phyloP scores from a whole-genome alignment of 805 yeast species.

The Zygotorulaspora chibaensis region DNA sequence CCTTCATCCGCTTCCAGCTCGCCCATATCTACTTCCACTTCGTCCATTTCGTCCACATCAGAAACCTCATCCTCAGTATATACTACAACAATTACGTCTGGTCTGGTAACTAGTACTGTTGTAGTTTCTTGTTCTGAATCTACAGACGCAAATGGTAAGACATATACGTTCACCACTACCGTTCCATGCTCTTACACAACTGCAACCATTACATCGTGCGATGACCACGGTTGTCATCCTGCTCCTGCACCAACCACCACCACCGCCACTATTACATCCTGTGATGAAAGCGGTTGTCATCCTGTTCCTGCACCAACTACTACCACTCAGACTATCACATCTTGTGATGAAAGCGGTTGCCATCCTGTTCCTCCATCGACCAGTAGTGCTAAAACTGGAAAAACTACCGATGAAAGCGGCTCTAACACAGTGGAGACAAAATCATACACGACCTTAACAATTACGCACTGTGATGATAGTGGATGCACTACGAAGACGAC shows the following conservation, averaged over 20 bases:
- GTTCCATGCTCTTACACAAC: constrained; percentile 6
- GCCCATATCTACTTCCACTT: not conserved
- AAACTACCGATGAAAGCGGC: constrained; percentile 1
- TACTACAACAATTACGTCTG: constrained; percentile 5
- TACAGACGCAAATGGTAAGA: constrained; percentile 3
- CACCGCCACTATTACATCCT: constrained; percentile 2
- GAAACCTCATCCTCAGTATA: not conserved
- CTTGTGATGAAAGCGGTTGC: constrained; percentile 2
- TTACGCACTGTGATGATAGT: not conserved
- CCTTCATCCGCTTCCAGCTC: not conserved
- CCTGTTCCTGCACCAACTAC: constrained; percentile 1
- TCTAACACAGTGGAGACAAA: not conserved
- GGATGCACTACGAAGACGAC: not conserved
- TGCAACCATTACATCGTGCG: constrained; percentile 8
- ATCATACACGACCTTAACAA: not conserved
- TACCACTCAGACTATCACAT: constrained; percentile 2
- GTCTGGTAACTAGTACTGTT: constrained; percentile 1
- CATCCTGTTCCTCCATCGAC: not conserved
- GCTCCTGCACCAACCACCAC: constrained; percentile 1
- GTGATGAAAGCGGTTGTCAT: constrained; percentile 3
- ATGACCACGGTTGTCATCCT: not conserved
- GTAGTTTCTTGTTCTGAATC: constrained; percentile 4
- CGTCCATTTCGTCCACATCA: not conserved
- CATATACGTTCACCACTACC: constrained; percentile 4
- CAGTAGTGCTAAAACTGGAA: not conserved